phyloP scores from a whole-genome alignment of 345 rosid species.

The Arabis alpina region DNA sequence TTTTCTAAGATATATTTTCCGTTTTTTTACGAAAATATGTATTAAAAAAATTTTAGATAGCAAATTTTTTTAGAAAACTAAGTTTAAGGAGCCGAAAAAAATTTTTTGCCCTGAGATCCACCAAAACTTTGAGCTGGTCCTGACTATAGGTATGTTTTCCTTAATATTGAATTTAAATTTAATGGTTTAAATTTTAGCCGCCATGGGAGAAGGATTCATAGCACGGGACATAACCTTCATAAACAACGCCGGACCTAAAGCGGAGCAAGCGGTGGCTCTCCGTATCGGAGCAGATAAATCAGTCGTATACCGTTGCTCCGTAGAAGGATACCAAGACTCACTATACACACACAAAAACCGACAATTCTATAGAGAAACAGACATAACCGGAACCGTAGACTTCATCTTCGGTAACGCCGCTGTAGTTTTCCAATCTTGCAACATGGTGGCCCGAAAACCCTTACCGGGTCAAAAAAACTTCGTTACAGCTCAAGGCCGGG shows the following conservation, averaged over 20 bases:
- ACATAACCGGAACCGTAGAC: slow-evolving; percentile 60
- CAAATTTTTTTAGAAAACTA: too few species aligned
- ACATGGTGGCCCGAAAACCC: slow-evolving; percentile 52
- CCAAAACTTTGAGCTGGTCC: too few species aligned
- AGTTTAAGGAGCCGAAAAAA: too few species aligned
- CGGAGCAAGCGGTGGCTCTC: slow-evolving; percentile 72
- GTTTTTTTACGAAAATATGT: too few species aligned
- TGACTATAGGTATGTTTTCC: too few species aligned
- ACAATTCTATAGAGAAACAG: slow-evolving; percentile 58
- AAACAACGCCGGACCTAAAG: slow-evolving; percentile 65
- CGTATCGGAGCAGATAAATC: slow-evolving; percentile 57
- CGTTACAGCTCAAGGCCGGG: slow-evolving; percentile 71
- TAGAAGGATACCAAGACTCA: slow-evolving; percentile 64
- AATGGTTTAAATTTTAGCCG: too few species aligned
- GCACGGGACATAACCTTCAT: slow-evolving; percentile 64
- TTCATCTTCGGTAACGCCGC: slow-evolving; percentile 76
- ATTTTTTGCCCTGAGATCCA: too few species aligned
- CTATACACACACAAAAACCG: slow-evolving; percentile 64
- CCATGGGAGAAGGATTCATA: slow-evolving; percentile 59
- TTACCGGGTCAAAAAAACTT: slow-evolving; percentile 53
- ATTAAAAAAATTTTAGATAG: too few species aligned
- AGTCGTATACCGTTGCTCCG: slow-evolving; percentile 53
- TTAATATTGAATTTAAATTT: too few species aligned
- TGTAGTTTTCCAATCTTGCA: slow-evolving; percentile 63
- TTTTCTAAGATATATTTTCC: too few species aligned